Base-by-base conservation (phyloP, 2,329 filamentous ascomycete genomes). In the Cercospora sp. region DNA sequence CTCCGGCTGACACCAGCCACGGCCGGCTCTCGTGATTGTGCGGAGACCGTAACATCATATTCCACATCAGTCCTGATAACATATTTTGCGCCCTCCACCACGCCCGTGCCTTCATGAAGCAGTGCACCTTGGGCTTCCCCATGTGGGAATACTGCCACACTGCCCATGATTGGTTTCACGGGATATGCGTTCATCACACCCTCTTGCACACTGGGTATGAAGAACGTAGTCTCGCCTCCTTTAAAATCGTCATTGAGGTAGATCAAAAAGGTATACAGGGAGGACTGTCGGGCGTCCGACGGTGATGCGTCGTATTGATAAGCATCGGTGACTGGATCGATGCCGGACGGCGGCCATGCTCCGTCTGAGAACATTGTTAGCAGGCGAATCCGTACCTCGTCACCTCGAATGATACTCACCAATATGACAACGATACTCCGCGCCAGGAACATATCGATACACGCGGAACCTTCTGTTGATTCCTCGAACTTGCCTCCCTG, bases 191-290 rank as follows among this genome's bases (percentile, higher is more conserved):
- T 91, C 71, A 92, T 83, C 0, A 84, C 84, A 0, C 89, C 89
- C 69, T 92, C 89, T 18, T 84, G 82, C 0, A 85, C 82, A 4
- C 86, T 88, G 0, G 90, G 90, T 4, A 91, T 78, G 77, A 91
- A 91, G 74, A 90, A 91, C 0, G 88, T 91, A 0, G 89, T 91
- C 77, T 91, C 89, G 26, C 89, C 89, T 9, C 88, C 89, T 71
- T 89, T 86, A 63, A 91, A 91, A 66, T 91, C 89, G 69, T 91
- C 89, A 60, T 91, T 91, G 2, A 91, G 81, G 71, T 91, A 91
- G 2, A 91, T 83, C 16, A 91, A 77, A 74, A 91, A 91, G 0
- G 89, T 91, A 71, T 90, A 91, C 2, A 91, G 80, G 0, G 88
- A 90, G 28, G 88, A 90, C 76, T 91, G 89, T 72, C 84, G 87